A percentile compares a stretch with the other conserved stretches of the same genome.
These are phyloP conservation scores for Populus tomentosa DNA, from an alignment of 441 rosid genomes.

Conservation along the genomic window DNA sequence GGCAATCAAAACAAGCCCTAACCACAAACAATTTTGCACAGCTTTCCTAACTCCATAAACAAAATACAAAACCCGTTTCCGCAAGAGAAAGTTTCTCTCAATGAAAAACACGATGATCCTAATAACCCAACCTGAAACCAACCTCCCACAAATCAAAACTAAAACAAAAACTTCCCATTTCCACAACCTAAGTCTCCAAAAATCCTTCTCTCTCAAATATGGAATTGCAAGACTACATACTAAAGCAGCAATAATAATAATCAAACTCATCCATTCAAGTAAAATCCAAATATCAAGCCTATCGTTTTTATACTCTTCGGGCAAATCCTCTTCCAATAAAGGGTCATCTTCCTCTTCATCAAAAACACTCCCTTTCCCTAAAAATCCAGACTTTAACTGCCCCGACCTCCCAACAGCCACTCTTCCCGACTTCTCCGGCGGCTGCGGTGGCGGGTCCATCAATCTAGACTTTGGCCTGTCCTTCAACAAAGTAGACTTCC, in stretches of 20 bases:
- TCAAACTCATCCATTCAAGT: conserved; percentile 64
- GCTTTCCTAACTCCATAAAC: conserved; percentile 66
- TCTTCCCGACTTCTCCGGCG: conserved; percentile 33
- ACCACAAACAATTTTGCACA: conserved; percentile 75
- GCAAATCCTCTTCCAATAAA: conserved; percentile 54
- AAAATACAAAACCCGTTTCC: conserved; percentile 64
- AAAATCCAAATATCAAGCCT: conserved; percentile 36
- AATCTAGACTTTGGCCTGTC: conserved; percentile 54
- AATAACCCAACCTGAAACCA: conserved; percentile 84
- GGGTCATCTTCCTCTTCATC: conserved; percentile 62
- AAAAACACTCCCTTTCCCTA: conserved; percentile 32
- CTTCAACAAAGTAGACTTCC: conserved; percentile 33
- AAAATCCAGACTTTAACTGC: conserved; percentile 43
- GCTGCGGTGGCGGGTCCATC: conserved; percentile 42
- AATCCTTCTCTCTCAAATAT: conserved; percentile 16
- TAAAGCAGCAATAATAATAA: conserved; percentile 43
- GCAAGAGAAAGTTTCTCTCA: conserved; percentile 55
- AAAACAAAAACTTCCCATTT: conserved; percentile 66
- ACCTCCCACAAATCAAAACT: conserved; percentile 76
- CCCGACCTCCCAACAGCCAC: conserved; percentile 36
- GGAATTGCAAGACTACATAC: conserved; percentile 33
- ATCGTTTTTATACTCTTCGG: conserved; percentile 40
- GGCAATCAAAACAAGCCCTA: conserved; percentile 54
- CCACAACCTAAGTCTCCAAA: conserved; percentile 70
- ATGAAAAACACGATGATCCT: conserved; percentile 50